Conservation (phyloP, 371 early-diverging fungal species). For the Zychaea mexicana region DNA sequence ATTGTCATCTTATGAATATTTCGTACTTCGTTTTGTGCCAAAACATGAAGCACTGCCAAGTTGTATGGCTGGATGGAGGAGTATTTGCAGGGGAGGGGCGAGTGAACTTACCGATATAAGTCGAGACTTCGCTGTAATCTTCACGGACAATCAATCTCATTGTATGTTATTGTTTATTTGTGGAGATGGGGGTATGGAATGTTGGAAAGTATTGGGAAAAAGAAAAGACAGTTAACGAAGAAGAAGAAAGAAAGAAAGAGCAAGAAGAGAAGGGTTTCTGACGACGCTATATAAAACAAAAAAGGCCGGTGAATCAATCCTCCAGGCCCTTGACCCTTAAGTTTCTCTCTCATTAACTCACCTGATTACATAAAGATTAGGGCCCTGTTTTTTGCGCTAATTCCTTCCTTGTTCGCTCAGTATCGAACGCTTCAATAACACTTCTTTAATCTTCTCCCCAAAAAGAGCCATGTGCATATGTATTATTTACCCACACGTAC, state of each 20-base stretch:
- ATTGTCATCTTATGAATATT: too few species aligned
- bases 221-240: not conserved
- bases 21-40: too few species aligned
- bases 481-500: too few species aligned
- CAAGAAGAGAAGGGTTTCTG: conserved; percentile 8
- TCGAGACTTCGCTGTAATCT: conserved; percentile 64
- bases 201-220: not conserved
- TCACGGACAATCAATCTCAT: conserved; percentile 76
- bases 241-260: conserved; percentile 15
- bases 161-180: too few species aligned
- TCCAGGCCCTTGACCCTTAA: not conserved
- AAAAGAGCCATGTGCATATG: too few species aligned
- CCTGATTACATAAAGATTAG: conserved; percentile 1
- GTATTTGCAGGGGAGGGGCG: too few species aligned
- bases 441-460: too few species aligned
- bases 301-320: not conserved
- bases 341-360: not conserved
- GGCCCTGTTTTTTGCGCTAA: not conserved
- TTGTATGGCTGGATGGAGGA: too few species aligned
- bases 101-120: conserved; percentile 55
- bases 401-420: too few species aligned
- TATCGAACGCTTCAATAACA: too few species aligned
- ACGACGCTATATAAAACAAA: conserved; percentile 1
- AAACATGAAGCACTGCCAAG: too few species aligned
- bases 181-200: conserved; percentile 5